A percentile compares a stretch with the other conserved stretches of the same genome.
Evolutionary conservation across 192 early-diverging fungal species (phyloP).

Genomic region (Mortierella hygrophila): DNA sequence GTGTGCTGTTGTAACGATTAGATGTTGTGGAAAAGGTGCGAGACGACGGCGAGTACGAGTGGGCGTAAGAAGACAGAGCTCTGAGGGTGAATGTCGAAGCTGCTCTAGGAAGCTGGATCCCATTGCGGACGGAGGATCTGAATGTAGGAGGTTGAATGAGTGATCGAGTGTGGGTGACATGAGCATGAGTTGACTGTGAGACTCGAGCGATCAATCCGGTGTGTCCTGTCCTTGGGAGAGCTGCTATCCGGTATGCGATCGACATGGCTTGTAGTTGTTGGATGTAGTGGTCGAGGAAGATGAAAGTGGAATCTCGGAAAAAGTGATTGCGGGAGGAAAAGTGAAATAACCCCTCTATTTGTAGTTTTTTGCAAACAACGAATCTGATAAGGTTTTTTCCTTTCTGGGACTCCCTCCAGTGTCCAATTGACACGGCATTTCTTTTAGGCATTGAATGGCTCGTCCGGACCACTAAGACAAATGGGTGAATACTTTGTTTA

Average conservation of each 20-base stretch:
- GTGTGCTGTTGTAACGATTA: neutral
- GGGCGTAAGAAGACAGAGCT: neutral
- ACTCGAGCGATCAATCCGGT: neutral
- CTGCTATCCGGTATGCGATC: constrained; percentile 13
- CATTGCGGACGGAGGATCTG: neutral
- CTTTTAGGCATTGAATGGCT: neutral
- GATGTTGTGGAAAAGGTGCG: neutral
- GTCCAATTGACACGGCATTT: neutral
- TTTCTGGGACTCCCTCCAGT: neutral
- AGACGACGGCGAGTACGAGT: neutral
- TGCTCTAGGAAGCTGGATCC: neutral
- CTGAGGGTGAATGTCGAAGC: neutral
- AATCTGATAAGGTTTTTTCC: constrained; percentile 7
- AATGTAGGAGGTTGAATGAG: neutral
- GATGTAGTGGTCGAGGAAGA: neutral
- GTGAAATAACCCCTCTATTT: neutral
- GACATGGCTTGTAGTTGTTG: constrained; percentile 1
- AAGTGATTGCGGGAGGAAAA: neutral
- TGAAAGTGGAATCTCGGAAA: constrained; percentile 4
- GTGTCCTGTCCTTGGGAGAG: neutral
- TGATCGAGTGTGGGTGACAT: neutral
- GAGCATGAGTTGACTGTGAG: neutral
- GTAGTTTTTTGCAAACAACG: neutral
- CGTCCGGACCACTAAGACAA: neutral
- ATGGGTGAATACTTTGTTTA: neutral